Evolutionary conservation across 2,329 filamentous ascomycete genomes (phyloP).

Genomic region (Blumeria hordei): DNA sequence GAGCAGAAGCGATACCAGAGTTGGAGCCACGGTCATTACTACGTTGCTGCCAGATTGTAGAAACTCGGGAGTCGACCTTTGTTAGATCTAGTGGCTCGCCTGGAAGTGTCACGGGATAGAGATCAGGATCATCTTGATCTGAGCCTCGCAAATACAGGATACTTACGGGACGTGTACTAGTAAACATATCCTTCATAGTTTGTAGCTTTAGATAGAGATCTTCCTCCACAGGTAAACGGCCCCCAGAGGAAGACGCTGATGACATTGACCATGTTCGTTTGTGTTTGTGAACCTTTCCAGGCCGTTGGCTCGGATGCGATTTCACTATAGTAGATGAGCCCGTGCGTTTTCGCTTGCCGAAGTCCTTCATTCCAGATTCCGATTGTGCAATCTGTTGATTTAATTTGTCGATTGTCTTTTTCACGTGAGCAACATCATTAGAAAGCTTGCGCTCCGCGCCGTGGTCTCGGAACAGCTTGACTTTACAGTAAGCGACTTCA

Average conservation of each 20-base stretch:
- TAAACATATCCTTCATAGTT: conserved; percentile 69
- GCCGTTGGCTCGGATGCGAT: conserved; percentile 26
- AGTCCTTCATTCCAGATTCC: conserved; percentile 42
- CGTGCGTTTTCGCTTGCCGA: conserved; percentile 37
- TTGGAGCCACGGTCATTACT: conserved; percentile 32
- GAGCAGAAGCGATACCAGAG: conserved; percentile 24
- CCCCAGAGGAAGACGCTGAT: conserved; percentile 40
- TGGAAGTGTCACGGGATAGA: conserved; percentile 49
- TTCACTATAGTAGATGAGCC: conserved; percentile 20
- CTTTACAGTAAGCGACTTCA: conserved; percentile 86
- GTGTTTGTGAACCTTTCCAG: conserved; percentile 71
- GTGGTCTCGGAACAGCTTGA: conserved; percentile 90
- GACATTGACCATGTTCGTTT: conserved; percentile 92
- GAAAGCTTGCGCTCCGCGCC: conserved; percentile 86
- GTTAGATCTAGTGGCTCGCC: conserved; percentile 40
- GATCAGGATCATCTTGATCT: conserved; percentile 56
- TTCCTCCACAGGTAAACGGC: conserved; percentile 37
- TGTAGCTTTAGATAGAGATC: conserved; percentile 59
- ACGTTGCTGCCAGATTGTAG: conserved; percentile 18
- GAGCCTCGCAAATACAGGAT: conserved; percentile 56
- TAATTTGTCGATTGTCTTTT: conserved; percentile 88
- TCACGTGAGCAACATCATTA: conserved; percentile 83
- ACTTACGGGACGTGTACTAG: conserved; percentile 55
- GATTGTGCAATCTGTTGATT: conserved; percentile 78
- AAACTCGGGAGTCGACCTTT: conserved; percentile 18